These are phyloP conservation scores for Bipolaris victoriae DNA, from an alignment of 2,329 filamentous ascomycete genomes.

Conservation along the genomic window DNA sequence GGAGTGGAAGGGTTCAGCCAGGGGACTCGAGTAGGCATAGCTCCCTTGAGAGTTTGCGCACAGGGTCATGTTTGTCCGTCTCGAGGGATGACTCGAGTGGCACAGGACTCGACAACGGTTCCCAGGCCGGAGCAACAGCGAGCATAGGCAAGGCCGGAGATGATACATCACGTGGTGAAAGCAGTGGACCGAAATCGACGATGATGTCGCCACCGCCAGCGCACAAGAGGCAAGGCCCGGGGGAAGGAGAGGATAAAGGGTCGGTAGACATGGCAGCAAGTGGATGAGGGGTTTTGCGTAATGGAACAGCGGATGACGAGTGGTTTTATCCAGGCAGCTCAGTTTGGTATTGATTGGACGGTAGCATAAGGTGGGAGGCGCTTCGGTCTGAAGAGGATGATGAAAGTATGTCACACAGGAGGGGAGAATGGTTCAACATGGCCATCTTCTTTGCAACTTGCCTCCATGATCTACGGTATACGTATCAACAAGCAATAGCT, in stretches of 20 bases:
- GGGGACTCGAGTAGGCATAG: constrained; percentile 26
- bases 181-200: constrained; percentile 11
- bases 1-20: constrained; percentile 20
- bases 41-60: constrained; percentile 21
- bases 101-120: constrained; percentile 28
- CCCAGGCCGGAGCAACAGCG: constrained; percentile 29
- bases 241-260: constrained; percentile 7
- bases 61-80: constrained; percentile 13
- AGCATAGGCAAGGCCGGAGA: constrained; percentile 20
- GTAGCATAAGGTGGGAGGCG: background rate
- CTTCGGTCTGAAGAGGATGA: background rate
- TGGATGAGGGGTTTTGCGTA: background rate
- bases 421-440: background rate
- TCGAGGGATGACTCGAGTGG: constrained; percentile 22
- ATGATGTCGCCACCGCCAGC: background rate
- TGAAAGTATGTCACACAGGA: constrained; percentile 2
- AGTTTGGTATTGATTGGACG: constrained; percentile 12
- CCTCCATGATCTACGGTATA: background rate
- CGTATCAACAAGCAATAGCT: background rate
- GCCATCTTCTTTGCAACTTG: background rate
- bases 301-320: background rate
- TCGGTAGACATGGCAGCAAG: background rate
- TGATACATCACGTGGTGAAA: constrained; percentile 6
- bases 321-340: background rate
- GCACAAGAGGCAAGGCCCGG: background rate